These are phyloP conservation scores for Stenogyne calaminthoides DNA, from an alignment of 305 asterid species.

Conservation along the genomic window DNA sequence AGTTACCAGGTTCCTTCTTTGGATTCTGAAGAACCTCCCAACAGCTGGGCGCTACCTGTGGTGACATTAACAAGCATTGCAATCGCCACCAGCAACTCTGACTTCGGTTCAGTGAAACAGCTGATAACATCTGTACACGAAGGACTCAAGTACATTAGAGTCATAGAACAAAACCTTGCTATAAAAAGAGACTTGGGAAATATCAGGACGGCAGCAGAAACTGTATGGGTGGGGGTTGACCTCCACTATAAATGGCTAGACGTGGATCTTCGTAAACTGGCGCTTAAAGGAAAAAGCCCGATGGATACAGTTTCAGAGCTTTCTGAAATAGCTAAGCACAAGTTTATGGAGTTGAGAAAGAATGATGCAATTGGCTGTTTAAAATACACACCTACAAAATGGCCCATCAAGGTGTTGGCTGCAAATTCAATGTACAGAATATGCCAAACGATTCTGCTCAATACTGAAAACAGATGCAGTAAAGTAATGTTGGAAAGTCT, in stretches of 20 bases:
- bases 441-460: slow-evolving; percentile 62
- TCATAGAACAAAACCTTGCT: slow-evolving; percentile 51
- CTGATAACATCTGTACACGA: slow-evolving; percentile 52
- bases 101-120: slow-evolving; percentile 39
- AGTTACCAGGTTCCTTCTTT: slow-evolving; percentile 53
- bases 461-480: slow-evolving; percentile 35
- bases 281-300: slow-evolving; percentile 42
- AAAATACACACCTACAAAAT: slow-evolving; percentile 50
- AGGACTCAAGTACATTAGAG: slow-evolving; percentile 52
- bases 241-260: slow-evolving; percentile 69
- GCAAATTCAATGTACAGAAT: slow-evolving; percentile 82
- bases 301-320: slow-evolving; percentile 52
- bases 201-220: slow-evolving; percentile 66
- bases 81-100: slow-evolving; percentile 46
- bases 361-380: slow-evolving; percentile 39
- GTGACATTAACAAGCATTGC: slow-evolving; percentile 85
- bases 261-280: slow-evolving; percentile 54
- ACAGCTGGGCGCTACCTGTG: slow-evolving; percentile 90
- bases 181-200: slow-evolving; percentile 39
- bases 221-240: slow-evolving; percentile 67
- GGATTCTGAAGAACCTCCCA: slow-evolving; percentile 65
- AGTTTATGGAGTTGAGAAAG: slow-evolving; percentile 46
- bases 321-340: slow-evolving; percentile 53
- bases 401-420: slow-evolving; percentile 67
- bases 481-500: slow-evolving; percentile 45